phyloP scores from a whole-genome alignment of 148 eudicot genomes.

The Rheum nobile region DNA sequence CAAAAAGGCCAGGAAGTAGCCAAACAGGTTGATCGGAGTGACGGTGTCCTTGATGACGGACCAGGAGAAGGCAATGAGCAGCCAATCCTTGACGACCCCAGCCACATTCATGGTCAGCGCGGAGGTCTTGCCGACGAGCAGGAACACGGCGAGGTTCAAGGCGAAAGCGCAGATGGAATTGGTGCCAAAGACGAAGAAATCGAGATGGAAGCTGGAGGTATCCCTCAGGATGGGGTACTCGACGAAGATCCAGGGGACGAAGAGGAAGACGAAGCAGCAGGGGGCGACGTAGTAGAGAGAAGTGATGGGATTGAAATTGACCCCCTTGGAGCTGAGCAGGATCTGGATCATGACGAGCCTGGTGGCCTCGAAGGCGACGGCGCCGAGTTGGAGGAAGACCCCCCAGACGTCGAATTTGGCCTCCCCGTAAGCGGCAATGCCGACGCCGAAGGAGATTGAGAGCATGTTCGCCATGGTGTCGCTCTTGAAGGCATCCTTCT shows the following conservation, averaged over 20 bases:
- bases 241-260: slow-evolving; percentile 56
- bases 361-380: slow-evolving; percentile 56
- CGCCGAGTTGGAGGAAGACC: slow-evolving; percentile 47
- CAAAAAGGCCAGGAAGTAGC: slow-evolving; percentile 48
- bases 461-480: slow-evolving; percentile 13
- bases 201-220: slow-evolving; percentile 40
- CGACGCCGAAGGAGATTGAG: slow-evolving; percentile 14
- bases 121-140: slow-evolving; percentile 60
- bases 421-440: slow-evolving; percentile 46
- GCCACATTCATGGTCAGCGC: slow-evolving; percentile 79
- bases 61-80: slow-evolving; percentile 66
- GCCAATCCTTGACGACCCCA: slow-evolving; percentile 71
- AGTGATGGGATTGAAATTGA: slow-evolving; percentile 46
- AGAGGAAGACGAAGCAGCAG: slow-evolving; percentile 46
- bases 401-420: slow-evolving; percentile 56
- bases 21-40: slow-evolving; percentile 43
- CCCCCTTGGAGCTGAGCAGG: slow-evolving; percentile 43
- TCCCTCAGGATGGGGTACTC: slow-evolving; percentile 44
- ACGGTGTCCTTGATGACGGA: slow-evolving; percentile 65
- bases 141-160: slow-evolving; percentile 56
- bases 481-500: slow-evolving; percentile 2
- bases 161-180: slow-evolving; percentile 64
- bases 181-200: slow-evolving; percentile 46
- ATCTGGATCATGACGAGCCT: slow-evolving; percentile 56
- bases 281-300: slow-evolving; percentile 57